Evolutionary conservation across 331 rosid genomes (phyloP).

Genomic region (Acacia concinna): DNA sequence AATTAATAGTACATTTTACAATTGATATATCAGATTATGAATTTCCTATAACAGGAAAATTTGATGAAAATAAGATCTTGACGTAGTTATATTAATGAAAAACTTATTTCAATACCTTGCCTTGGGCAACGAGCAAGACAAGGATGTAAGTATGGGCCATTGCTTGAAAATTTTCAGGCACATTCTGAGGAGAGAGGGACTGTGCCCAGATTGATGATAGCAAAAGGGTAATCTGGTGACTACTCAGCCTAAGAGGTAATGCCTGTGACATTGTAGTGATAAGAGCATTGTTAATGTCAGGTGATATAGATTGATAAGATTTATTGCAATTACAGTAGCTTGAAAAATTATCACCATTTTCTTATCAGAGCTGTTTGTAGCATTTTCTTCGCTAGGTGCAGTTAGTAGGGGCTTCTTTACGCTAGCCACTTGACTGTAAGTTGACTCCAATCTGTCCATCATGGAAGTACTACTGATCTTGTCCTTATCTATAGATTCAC

Average conservation of each 20-base stretch:
- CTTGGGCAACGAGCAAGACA: slow-evolving; percentile 77
- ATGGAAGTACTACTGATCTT: slow-evolving; percentile 44
- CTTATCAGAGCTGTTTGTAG: slow-evolving; percentile 34
- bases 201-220: slow-evolving; percentile 90
- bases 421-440: slow-evolving; percentile 45
- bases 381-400: slow-evolving; percentile 35
- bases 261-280: slow-evolving; percentile 53
- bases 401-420: slow-evolving; percentile 35
- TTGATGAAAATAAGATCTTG: not conserved
- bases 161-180: slow-evolving; percentile 89
- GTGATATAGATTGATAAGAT: slow-evolving; percentile 17
- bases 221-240: slow-evolving; percentile 84
- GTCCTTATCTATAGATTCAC: slow-evolving; percentile 31
- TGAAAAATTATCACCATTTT: slow-evolving; percentile 51
- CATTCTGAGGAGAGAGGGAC: slow-evolving; percentile 70
- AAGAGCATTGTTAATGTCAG: slow-evolving; percentile 26
- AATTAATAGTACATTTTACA: not conserved
- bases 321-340: slow-evolving; percentile 9
- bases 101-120: slow-evolving; percentile 60
- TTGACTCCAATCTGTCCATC: slow-evolving; percentile 61
- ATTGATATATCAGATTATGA: not conserved
- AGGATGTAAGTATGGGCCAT: slow-evolving; percentile 91
- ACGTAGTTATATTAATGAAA: not conserved
- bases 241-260: slow-evolving; percentile 78
- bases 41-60: not conserved